These are phyloP conservation scores for Cordia subcordata DNA, from an alignment of 257 asterid species.

Conservation along the genomic window DNA sequence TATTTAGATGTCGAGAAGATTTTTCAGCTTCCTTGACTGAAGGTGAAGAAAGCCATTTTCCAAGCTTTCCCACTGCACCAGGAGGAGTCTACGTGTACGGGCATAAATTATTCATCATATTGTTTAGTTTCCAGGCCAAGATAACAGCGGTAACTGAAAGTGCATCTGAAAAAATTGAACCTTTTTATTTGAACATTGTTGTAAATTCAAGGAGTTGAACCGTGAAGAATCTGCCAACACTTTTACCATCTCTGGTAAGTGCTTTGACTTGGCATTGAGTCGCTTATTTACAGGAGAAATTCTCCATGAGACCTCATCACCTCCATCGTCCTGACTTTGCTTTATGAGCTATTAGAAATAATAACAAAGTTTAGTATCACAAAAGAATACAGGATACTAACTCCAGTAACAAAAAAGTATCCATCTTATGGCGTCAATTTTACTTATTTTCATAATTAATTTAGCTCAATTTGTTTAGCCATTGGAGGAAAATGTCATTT, in stretches of 20 bases:
- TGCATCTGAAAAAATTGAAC: conserved; percentile 19
- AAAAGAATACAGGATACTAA: conserved; percentile 10
- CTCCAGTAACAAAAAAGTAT: conserved; percentile 5
- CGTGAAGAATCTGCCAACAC: conserved; percentile 77
- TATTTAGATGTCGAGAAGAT: conserved; percentile 34
- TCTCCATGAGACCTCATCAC: conserved; percentile 88
- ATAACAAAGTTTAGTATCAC: conserved; percentile 7
- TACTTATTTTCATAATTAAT: too few relatives aligned
- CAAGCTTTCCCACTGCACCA: conserved; percentile 50
- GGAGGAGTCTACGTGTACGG: conserved; percentile 51
- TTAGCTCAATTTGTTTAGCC: too few relatives aligned
- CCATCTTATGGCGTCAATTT: not conserved
- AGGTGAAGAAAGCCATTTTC: conserved; percentile 69
- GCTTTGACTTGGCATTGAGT: conserved; percentile 71
- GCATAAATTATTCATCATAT: conserved; percentile 10
- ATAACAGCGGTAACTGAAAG: not conserved
- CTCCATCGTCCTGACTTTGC: conserved; percentile 90
- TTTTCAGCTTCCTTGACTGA: conserved; percentile 52
- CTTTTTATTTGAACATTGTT: conserved; percentile 62
- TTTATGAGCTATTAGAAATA: conserved; percentile 55
- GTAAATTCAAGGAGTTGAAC: conserved; percentile 64
- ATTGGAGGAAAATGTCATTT: too few relatives aligned
- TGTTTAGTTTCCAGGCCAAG: conserved; percentile 6
- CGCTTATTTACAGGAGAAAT: conserved; percentile 90
- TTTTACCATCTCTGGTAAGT: conserved; percentile 53